Base-by-base conservation (phyloP, 805 yeast species). In the Teunomyces pallodes region DNA sequence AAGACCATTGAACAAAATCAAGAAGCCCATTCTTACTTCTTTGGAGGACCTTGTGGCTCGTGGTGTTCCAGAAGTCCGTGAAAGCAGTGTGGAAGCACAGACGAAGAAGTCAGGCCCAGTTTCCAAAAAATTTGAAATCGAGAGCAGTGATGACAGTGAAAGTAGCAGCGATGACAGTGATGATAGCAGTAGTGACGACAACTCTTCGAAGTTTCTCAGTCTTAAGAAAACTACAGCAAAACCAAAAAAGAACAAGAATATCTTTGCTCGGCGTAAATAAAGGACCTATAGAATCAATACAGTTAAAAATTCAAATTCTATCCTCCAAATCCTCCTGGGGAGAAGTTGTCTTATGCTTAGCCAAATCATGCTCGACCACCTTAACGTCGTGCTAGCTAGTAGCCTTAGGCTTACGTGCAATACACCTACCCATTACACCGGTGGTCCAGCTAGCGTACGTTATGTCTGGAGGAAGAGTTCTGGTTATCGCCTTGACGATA, bases 1-100 rank as follows among this genome's bases (percentile, higher is more conserved):
- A 10, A 38, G 27, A 20, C 16, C 30, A 8, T 9, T 38, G 17
- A 38, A 26, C 17, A 43, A 38, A 13, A 55, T 57, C n/a, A 59
- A 53, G 43, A 61, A 58, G 41, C 70, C 70, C 1, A 77, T 84
- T 0, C 71, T 81, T 46, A 55, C 63, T 13, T 79, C 87, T 0
- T 64, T 85, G 29, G 76, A 81, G 3, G 86, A 84, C 50, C 66
- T 85, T 49, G 83, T 77, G 4, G 72, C 76, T n/a, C 71, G 84
- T 45, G 90, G 88, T 3, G 75, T 84, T 9, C 90, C 90, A 1
- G 87, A 80, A 16, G 88, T 84, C 0, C 76, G 74, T 47, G 87
- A 83, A 20, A 40, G n/a, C 30, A 43, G 14, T 7, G 26, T 26
- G 27, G 31, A 10, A 9, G 16, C 13, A 28, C 49, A 40, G 13